A percentile compares a stretch with the other conserved stretches of the same genome.
phyloP scores from a whole-genome alignment of 208 protist species.

The Leishmania gerbilli region DNA sequence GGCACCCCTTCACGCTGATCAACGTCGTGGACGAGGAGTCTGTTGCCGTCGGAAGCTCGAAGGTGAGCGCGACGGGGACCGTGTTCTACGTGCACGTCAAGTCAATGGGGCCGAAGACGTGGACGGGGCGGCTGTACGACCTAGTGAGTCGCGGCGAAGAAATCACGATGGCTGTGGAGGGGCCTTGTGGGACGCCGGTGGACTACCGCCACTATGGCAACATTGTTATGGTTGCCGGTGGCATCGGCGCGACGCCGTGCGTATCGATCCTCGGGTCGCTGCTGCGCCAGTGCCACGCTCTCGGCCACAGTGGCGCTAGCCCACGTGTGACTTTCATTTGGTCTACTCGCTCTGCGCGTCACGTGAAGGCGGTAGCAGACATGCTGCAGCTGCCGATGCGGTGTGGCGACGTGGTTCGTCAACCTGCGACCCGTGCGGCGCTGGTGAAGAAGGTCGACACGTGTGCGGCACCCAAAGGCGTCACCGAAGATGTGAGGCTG shows the following conservation, averaged over 20 bases:
- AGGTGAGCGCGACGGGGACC: constrained; percentile 8
- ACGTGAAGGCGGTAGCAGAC: constrained; percentile 7
- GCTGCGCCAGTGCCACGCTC: neutral
- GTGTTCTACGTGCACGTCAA: constrained; percentile 50
- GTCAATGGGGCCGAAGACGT: constrained; percentile 52
- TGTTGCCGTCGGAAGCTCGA: neutral
- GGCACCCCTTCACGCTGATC: constrained; percentile 69
- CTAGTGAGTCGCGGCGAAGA: constrained; percentile 21
- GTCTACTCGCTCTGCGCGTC: constrained; percentile 7
- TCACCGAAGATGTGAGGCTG: neutral
- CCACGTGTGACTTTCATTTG: constrained; percentile 6
- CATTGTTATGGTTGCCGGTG: constrained; percentile 50
- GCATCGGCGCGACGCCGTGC: constrained; percentile 53
- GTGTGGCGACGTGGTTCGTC: neutral
- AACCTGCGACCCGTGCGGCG: neutral
- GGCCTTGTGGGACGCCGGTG: constrained; percentile 41
- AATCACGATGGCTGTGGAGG: constrained; percentile 47
- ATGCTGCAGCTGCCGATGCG: constrained; percentile 14
- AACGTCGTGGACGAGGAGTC: constrained; percentile 24
- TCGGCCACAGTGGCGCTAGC: neutral
- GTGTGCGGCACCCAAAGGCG: neutral
- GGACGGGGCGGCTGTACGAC: constrained; percentile 42
- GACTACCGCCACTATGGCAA: constrained; percentile 38
- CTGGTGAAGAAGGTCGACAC: neutral
- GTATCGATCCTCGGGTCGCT: constrained; percentile 39